phyloP scores from a whole-genome alignment of 2,329 filamentous ascomycete species.

The Myriangium duriaei region DNA sequence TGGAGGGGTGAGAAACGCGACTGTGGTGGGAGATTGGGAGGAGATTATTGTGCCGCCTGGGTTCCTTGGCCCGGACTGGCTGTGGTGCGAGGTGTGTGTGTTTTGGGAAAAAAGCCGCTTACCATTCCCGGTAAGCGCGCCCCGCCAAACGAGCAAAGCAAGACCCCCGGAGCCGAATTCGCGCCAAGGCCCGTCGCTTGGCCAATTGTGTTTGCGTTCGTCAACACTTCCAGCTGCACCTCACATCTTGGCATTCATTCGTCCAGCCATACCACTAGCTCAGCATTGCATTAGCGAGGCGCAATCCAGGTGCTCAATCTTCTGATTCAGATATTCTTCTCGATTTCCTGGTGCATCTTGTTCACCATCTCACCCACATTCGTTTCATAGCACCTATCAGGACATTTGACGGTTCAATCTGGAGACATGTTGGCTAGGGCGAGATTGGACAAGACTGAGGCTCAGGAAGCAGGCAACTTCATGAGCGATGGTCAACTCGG shows the following conservation, averaged over 20 bases:
- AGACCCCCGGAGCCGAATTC: neutral
- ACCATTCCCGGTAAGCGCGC: slow-evolving; percentile 7
- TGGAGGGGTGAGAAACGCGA: slow-evolving; percentile 3
- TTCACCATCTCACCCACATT: too few relatives aligned
- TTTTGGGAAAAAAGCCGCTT: slow-evolving; percentile 4
- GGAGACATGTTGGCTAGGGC: slow-evolving; percentile 5
- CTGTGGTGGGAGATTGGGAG: neutral
- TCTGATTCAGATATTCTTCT: too few relatives aligned
- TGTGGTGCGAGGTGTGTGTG: neutral
- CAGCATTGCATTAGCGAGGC: too few relatives aligned
- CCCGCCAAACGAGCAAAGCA: neutral
- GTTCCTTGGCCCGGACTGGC: neutral
- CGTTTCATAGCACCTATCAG: too few relatives aligned
- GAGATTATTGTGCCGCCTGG: neutral
- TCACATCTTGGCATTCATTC: too few relatives aligned
- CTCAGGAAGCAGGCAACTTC: slow-evolving; percentile 1
- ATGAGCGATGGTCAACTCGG: slow-evolving; percentile 6
- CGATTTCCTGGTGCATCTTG: too few relatives aligned
- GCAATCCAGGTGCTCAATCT: too few relatives aligned
- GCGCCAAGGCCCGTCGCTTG: neutral
- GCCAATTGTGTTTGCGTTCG: neutral
- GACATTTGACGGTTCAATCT: too few relatives aligned
- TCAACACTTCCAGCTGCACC: too few relatives aligned
- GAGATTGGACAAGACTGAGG: neutral
- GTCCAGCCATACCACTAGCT: too few relatives aligned